Evolutionary conservation across 192 early-diverging fungal genomes (phyloP), one percentile per base, ranked within the genome.

Genomic region (Entomortierella beljakovae): DNA sequence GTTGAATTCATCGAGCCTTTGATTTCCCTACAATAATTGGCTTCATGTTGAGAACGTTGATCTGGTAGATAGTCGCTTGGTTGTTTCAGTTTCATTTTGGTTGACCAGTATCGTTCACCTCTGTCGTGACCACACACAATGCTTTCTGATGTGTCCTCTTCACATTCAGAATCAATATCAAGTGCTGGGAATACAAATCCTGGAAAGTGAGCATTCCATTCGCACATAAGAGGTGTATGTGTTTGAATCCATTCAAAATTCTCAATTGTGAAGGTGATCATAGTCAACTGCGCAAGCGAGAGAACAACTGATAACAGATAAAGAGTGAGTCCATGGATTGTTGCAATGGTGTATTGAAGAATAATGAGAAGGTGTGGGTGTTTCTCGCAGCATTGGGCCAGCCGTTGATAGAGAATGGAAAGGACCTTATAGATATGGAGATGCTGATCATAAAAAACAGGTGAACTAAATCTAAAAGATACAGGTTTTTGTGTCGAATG

Each of bases 231-330:
- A 3, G 74, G 74, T 56, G 51, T 69, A 23, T 79, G 52, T 6
- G 60, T 25, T 23, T 79, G 74, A 50, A 79, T 79, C 74, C 74
- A 79, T 22, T 70, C 74, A 29, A 79, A 40, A 29, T 70, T 79
- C 34, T 79, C 74, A 26, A 79, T 35, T 16, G 74, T 79, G 20
- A 20, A 34, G 2, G 74, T 64, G 42, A 79, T 79, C 67, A 79
- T 64, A 50, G 70, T 54, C 29, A 79, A 40, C 38, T 79, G 74
- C 5, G 74, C 74, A 16, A 79, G 5, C 0, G 74, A 79, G 11
- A 79, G 50, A 28, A 79, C 50, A 25, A 79, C 74, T 0, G 74
- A 79, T 8, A 79, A 25, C 0, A 79, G 34, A 16, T 79, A 79
- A 31, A 79, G 50, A 8, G 61, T 79, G 49, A 61, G 32, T 1